Percentiles rank a stretch among this genome's conserved stretches.
phyloP scores from a whole-genome alignment of 1,284 basidiomycete species.

The Xanthoconium separans region DNA sequence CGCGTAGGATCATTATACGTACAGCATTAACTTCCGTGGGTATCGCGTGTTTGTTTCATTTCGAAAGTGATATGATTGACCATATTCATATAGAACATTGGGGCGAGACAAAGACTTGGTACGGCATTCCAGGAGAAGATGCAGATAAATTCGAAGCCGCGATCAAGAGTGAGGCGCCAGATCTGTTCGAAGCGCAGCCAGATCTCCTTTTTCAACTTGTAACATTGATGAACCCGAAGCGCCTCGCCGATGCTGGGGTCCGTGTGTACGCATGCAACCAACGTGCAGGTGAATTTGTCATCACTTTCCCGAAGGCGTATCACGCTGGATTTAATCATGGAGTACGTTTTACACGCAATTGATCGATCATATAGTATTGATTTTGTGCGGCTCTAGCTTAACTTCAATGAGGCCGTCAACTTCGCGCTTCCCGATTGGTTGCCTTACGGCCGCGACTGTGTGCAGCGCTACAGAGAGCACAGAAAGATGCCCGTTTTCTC shows the following conservation, averaged over 20 bases:
- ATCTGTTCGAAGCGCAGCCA: conserved; percentile 98
- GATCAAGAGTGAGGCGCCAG: conserved; percentile 93
- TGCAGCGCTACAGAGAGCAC: conserved; percentile 85
- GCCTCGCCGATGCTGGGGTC: conserved; percentile 87
- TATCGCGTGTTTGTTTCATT: conserved; percentile 23
- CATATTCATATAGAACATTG: conserved; percentile 78
- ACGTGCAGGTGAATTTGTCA: conserved; percentile 95
- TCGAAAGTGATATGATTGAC: conserved; percentile 18
- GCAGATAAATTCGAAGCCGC: conserved; percentile 97
- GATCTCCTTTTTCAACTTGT: conserved; percentile 97
- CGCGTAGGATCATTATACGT: conserved; percentile 91
- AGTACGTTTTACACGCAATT: conserved; percentile 50
- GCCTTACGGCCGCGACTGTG: conserved; percentile 82
- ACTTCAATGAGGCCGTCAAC: conserved; percentile 99
- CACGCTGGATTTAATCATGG: conserved; percentile 99
- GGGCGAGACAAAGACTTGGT: conserved; percentile 99
- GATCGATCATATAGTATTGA: conserved; percentile 21
- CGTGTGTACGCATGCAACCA: conserved; percentile 95
- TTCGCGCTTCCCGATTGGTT: conserved; percentile 98
- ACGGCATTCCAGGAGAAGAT: conserved; percentile 92
- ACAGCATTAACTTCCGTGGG: conserved; percentile 92
- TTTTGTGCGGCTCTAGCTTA: conserved; percentile 60
- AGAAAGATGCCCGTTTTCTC: conserved; percentile 96
- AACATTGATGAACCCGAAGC: conserved; percentile 95
- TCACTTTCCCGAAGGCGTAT: conserved; percentile 98